Conservation (phyloP, 345 rosid genomes). For the Moringa oleifera region DNA sequence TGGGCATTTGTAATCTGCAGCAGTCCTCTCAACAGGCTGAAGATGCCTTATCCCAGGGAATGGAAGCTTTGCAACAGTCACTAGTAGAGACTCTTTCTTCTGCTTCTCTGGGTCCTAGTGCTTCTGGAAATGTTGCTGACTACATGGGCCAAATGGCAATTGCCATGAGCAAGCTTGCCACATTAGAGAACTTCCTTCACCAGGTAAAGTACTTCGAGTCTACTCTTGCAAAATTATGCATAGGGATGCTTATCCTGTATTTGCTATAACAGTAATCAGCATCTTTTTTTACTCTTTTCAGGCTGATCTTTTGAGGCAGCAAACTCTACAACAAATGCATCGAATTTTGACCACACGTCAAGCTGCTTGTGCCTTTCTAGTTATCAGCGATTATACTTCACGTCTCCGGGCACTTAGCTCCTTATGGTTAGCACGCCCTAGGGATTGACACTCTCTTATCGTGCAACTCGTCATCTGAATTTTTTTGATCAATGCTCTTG, state of each 20-base stretch:
- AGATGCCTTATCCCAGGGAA: constrained; percentile 94
- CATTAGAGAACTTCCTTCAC: constrained; percentile 81
- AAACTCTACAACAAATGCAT: constrained; percentile 84
- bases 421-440: constrained; percentile 85
- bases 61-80: constrained; percentile 94
- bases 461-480: neutral
- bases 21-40: constrained; percentile 97
- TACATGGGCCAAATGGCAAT: constrained; percentile 96
- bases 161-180: constrained; percentile 83
- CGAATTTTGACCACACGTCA: constrained; percentile 81
- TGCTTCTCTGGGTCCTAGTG: constrained; percentile 51
- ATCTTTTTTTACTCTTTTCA: constrained; percentile 16
- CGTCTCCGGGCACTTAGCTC: constrained; percentile 94
- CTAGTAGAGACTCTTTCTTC: constrained; percentile 79
- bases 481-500: neutral
- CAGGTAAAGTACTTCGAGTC: constrained; percentile 40
- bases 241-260: neutral
- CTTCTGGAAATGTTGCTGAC: constrained; percentile 70
- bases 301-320: constrained; percentile 95
- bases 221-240: neutral
- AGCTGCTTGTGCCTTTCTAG: constrained; percentile 85
- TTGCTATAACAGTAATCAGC: neutral
- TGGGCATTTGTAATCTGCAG: constrained; percentile 92
- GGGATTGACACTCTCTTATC: constrained; percentile 31
- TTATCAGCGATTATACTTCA: constrained; percentile 65